Evolutionary conservation across 306 rosid genomes (phyloP).

Genomic region (Gastrolobium villosum): DNA sequence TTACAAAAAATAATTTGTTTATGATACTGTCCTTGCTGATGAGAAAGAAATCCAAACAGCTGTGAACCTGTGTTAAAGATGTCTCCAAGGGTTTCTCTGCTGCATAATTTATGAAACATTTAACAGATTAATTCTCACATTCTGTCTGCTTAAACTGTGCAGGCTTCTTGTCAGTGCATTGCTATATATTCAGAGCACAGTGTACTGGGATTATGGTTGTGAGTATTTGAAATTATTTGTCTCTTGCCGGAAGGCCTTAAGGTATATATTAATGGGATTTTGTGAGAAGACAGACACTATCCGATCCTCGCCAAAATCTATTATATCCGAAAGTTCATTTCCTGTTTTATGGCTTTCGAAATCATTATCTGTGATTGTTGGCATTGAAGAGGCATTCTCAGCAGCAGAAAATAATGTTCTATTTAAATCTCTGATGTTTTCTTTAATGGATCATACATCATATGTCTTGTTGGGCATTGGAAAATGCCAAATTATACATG

Average conservation of each 20-base stretch:
- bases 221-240: constrained; percentile 78
- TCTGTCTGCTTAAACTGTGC: constrained; percentile 52
- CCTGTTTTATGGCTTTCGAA: constrained; percentile 79
- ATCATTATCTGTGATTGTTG: constrained; percentile 67
- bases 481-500: constrained; percentile 63
- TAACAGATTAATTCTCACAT: constrained; percentile 25
- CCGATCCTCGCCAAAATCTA: constrained; percentile 47
- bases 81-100: constrained; percentile 22
- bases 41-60: constrained; percentile 39
- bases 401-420: constrained; percentile 52
- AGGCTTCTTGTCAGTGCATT: constrained; percentile 78
- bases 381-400: constrained; percentile 60
- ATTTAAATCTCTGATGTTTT: constrained; percentile 61
- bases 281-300: constrained; percentile 59
- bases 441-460: constrained; percentile 85
- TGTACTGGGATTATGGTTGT: constrained; percentile 48
- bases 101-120: constrained; percentile 38
- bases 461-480: constrained; percentile 66
- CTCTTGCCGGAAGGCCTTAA: constrained; percentile 84
- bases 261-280: constrained; percentile 57
- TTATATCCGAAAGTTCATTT: constrained; percentile 60
- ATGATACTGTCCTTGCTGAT: constrained; percentile 1
- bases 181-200: constrained; percentile 51
- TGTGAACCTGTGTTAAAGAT: constrained; percentile 20
- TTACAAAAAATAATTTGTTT: constrained; percentile 13